Evolutionary conservation across 129 eudicot species (phyloP).

Genomic region (Escallonia rubra): DNA sequence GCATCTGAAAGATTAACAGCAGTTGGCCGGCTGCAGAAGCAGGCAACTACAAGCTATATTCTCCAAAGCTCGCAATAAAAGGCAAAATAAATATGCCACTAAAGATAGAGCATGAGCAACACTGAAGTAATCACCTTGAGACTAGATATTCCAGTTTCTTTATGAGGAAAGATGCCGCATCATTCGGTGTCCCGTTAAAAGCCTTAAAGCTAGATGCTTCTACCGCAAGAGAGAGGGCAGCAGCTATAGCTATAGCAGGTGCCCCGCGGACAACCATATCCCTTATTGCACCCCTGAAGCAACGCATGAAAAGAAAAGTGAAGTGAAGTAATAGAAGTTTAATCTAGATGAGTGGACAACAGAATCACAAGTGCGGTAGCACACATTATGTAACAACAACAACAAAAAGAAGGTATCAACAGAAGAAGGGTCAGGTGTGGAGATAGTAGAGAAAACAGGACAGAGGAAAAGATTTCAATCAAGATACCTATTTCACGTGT

Average conservation of each 20-base stretch:
- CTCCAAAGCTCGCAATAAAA: neutral
- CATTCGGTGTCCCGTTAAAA: slow-evolving; percentile 51
- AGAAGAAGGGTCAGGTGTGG: no score
- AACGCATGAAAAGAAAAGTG: neutral
- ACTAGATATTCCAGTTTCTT: slow-evolving; percentile 75
- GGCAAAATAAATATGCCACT: neutral
- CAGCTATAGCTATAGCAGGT: slow-evolving; percentile 97
- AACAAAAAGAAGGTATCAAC: no score
- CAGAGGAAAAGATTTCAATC: no score
- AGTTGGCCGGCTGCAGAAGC: slow-evolving; percentile 77
- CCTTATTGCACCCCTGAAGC: slow-evolving; percentile 68
- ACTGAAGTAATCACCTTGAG: slow-evolving; percentile 51
- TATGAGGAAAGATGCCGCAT: slow-evolving; percentile 60
- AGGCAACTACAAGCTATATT: no score
- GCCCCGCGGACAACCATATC: slow-evolving; percentile 99
- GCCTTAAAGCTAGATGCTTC: slow-evolving; percentile 45
- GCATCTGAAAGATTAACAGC: slow-evolving; percentile 98
- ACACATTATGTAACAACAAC: no score
- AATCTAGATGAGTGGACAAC: no score
- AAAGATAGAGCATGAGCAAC: neutral
- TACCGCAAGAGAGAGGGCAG: slow-evolving; percentile 90
- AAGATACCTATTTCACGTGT: no score
- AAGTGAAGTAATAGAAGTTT: neutral
- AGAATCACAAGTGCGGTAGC: no score
- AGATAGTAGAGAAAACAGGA: no score